Conservation (phyloP, 2,329 filamentous ascomycete genomes). For the Bipolaris bicolor region DNA sequence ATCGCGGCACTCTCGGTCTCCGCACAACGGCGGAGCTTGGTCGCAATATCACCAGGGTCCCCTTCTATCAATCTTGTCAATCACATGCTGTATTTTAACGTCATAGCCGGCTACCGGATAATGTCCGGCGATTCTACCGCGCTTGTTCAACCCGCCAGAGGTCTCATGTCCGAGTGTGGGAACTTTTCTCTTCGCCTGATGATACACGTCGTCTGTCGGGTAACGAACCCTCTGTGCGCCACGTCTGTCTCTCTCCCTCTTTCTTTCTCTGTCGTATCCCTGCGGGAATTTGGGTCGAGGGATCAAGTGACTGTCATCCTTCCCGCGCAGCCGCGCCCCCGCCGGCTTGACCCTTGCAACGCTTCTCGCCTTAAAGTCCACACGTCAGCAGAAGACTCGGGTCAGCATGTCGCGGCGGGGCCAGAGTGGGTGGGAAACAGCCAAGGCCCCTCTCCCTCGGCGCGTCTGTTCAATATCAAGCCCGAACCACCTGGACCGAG, state of each 20-base stretch:
- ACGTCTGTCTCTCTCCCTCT: neutral
- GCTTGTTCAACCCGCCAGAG: neutral
- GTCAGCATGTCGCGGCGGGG: conserved; percentile 41
- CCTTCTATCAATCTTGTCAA: neutral
- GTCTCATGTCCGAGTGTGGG: neutral
- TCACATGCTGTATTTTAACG: conserved; percentile 4
- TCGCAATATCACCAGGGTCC: conserved; percentile 1
- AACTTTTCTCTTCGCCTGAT: conserved; percentile 6
- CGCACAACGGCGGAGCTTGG: conserved; percentile 4
- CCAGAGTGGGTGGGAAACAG: conserved; percentile 18
- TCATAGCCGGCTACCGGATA: conserved; percentile 3
- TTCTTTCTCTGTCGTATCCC: neutral
- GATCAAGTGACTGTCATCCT: conserved; percentile 42
- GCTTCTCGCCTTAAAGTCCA: conserved; percentile 23
- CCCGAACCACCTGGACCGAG: conserved; percentile 11
- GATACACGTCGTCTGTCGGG: neutral
- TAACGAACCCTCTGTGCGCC: conserved; percentile 2
- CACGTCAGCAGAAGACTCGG: conserved; percentile 26
- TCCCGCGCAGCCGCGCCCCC: conserved; percentile 40
- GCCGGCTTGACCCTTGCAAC: conserved; percentile 29
- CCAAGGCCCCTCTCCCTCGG: neutral
- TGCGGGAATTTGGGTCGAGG: conserved; percentile 11
- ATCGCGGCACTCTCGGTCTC: conserved; percentile 7
- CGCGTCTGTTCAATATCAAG: neutral
- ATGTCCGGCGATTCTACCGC: conserved; percentile 4